Conservation (phyloP, 78 protist genomes). For the Dictyostelium capitatum region DNA sequence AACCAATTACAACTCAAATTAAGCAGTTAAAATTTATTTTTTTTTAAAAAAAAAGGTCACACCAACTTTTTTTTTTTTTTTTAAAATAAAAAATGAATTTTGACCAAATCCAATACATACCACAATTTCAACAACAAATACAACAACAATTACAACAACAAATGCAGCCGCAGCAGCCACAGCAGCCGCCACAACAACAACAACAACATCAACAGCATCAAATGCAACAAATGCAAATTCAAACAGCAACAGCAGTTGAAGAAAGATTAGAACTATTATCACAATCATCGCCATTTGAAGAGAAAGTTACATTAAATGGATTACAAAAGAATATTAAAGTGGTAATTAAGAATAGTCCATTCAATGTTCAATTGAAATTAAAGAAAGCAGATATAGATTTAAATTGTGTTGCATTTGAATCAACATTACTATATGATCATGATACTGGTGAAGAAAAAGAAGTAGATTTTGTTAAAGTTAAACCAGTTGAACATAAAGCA, state of each 20-base stretch:
- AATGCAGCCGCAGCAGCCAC: not conserved
- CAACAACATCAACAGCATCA: not conserved
- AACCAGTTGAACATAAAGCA: slow-evolving; percentile 78
- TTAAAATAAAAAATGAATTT: slow-evolving; percentile 17
- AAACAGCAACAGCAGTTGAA: not conserved
- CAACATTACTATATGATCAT: slow-evolving; percentile 60
- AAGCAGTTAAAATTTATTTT: not conserved
- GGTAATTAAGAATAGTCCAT: slow-evolving; percentile 80
- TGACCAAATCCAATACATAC: not conserved
- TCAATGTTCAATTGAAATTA: slow-evolving; percentile 59
- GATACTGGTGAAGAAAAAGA: slow-evolving; percentile 72
- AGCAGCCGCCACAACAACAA: not conserved
- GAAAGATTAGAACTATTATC: slow-evolving; percentile 38
- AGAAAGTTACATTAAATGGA: slow-evolving; percentile 70
- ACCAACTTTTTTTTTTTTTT: not conserved
- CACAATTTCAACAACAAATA: not conserved
- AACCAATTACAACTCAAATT: no score
- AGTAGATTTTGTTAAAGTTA: slow-evolving; percentile 77
- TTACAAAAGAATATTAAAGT: slow-evolving; percentile 76
- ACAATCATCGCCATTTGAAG: slow-evolving; percentile 82
- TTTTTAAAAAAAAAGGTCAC: not conserved
- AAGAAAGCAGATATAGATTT: slow-evolving; percentile 70
- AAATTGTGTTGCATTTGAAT: slow-evolving; percentile 76
- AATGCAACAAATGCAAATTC: slow-evolving; percentile 26
- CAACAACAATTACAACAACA: slow-evolving; percentile 2